Evolutionary conservation across 345 rosid species (phyloP).

Genomic region (Fremontodendron californicum): DNA sequence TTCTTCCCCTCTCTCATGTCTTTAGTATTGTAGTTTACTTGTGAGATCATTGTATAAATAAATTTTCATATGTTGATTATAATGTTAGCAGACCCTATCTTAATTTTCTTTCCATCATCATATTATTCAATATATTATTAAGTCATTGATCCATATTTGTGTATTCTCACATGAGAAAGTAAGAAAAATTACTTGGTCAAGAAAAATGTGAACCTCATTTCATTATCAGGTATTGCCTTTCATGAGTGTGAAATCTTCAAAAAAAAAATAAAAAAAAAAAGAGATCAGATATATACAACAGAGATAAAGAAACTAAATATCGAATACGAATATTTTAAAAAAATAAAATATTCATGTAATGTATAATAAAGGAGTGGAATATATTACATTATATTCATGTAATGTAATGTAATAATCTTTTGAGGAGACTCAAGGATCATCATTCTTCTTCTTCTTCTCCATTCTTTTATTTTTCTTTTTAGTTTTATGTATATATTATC

Average conservation of each 20-base stretch:
- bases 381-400: no score
- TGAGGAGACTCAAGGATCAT: no score
- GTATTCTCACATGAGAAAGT: not conserved
- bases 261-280: not conserved
- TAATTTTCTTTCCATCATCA: not conserved
- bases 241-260: not conserved
- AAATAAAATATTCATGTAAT: no score
- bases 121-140: not conserved
- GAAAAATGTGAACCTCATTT: not conserved
- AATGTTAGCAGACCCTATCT: not conserved
- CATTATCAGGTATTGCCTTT: not conserved
- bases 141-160: not conserved
- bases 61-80: not conserved
- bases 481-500: no score
- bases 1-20: not conserved
- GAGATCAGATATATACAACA: not conserved
- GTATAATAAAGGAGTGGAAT: no score
- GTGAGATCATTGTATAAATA: constrained; percentile 8
- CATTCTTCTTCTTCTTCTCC: no score
- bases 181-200: not conserved
- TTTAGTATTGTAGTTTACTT: not conserved
- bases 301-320: no score
- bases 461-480: no score
- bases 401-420: no score
- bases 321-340: no score